phyloP scores from a whole-genome alignment of 305 asterid genomes.

The Rubia balearica region DNA sequence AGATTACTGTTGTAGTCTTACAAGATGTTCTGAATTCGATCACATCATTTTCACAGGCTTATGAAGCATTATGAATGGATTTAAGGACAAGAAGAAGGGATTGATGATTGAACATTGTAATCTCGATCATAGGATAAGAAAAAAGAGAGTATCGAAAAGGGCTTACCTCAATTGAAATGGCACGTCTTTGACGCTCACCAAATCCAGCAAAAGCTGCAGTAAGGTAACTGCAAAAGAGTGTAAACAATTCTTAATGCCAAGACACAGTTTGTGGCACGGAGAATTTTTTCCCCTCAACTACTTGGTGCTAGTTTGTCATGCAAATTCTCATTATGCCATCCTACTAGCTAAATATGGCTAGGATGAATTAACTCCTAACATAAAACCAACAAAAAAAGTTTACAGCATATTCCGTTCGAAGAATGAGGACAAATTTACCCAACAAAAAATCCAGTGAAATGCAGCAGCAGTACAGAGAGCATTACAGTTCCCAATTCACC shows the following conservation, averaged over 20 bases:
- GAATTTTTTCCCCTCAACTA: not conserved
- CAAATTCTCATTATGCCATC: not conserved
- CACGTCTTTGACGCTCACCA: conserved; percentile 81
- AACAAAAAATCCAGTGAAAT: conserved; percentile 75
- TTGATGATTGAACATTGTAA: not conserved
- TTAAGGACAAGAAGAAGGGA: no score
- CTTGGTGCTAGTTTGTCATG: not conserved
- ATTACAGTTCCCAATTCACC: conserved; percentile 55
- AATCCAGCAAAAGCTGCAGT: conserved; percentile 71
- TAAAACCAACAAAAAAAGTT: not conserved
- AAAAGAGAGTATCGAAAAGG: not conserved
- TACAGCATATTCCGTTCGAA: not conserved
- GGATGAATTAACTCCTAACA: not conserved
- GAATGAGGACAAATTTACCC: conserved; percentile 49
- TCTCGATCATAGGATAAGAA: not conserved
- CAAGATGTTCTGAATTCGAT: not conserved
- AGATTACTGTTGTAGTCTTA: not conserved
- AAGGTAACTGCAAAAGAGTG: conserved; percentile 43
- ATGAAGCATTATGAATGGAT: no score
- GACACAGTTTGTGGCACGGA: not conserved
- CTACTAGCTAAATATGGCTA: not conserved
- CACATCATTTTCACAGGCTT: no score
- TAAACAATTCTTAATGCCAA: not conserved
- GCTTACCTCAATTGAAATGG: conserved; percentile 70
- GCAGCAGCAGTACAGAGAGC: conserved; percentile 62